Conservation (phyloP, 2,329 filamentous ascomycete genomes). For the Alternaria alternata region DNA sequence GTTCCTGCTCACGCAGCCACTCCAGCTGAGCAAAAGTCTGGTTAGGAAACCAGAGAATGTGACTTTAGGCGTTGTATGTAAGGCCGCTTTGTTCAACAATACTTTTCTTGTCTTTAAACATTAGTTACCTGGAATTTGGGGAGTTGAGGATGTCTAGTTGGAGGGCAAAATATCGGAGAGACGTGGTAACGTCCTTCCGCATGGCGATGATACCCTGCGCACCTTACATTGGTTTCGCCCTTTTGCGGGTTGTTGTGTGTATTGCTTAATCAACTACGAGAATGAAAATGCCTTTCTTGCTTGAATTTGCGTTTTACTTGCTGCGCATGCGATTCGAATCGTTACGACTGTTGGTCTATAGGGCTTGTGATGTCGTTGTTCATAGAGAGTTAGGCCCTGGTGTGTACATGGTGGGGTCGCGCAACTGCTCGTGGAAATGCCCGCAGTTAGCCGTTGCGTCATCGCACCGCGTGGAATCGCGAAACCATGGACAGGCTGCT, state of each 20-base stretch:
- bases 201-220: constrained; percentile 22
- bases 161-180: constrained; percentile 11
- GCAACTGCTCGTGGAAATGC: constrained; percentile 19
- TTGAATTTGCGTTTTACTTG: background rate
- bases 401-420: constrained; percentile 8
- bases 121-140: background rate
- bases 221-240: constrained; percentile 8
- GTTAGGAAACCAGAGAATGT: constrained; percentile 17
- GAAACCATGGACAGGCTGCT: constrained; percentile 24
- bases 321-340: background rate
- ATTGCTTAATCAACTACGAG: constrained; percentile 13
- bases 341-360: background rate
- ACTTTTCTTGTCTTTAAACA: background rate
- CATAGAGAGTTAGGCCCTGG: background rate
- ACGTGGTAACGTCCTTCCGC: constrained; percentile 15
- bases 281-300: constrained; percentile 15
- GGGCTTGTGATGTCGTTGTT: background rate
- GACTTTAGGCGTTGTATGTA: background rate
- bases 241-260: constrained; percentile 15
- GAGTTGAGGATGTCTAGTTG: constrained; percentile 11
- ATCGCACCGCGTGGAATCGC: constrained; percentile 23
- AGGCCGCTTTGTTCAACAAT: background rate
- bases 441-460: constrained; percentile 31
- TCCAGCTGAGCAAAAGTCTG: constrained; percentile 47
- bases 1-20: constrained; percentile 42